These are phyloP conservation scores for Cantharellus cinnabarinus DNA, from an alignment of 768 basidiomycete species.

Conservation along the genomic window DNA sequence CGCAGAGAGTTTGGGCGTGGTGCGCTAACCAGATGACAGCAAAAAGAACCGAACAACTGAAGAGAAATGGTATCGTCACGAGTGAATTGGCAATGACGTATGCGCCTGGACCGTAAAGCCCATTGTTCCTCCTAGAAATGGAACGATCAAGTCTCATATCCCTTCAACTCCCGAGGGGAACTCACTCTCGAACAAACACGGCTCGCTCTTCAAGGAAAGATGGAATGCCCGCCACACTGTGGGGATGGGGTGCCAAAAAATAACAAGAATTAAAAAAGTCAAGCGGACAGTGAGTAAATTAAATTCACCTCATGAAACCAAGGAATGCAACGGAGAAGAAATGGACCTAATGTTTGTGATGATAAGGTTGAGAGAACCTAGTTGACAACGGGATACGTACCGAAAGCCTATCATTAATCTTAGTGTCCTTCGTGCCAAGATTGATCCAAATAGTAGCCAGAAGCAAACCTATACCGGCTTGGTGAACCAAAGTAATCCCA, in stretches of 20 bases:
- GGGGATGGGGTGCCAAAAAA: neutral
- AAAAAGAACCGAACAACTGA: slow-evolving; percentile 28
- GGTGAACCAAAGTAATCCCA: neutral
- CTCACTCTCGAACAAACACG: slow-evolving; percentile 31
- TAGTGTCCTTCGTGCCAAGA: slow-evolving; percentile 11
- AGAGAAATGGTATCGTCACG: slow-evolving; percentile 33
- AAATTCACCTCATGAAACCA: slow-evolving; percentile 10
- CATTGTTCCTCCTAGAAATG: slow-evolving; percentile 22
- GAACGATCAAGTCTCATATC: neutral
- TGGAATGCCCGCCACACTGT: slow-evolving; percentile 34
- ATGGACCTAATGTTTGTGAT: slow-evolving; percentile 30
- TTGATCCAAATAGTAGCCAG: slow-evolving; percentile 31
- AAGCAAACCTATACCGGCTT: slow-evolving; percentile 15
- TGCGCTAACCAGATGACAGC: slow-evolving; percentile 29
- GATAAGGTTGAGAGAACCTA: slow-evolving; percentile 4
- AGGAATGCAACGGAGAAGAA: slow-evolving; percentile 37
- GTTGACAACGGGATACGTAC: slow-evolving; percentile 5
- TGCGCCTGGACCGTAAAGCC: slow-evolving; percentile 32
- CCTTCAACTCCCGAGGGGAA: neutral
- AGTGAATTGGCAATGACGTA: slow-evolving; percentile 36
- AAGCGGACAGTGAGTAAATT: slow-evolving; percentile 8
- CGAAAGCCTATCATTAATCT: slow-evolving; percentile 16
- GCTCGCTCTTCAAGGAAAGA: slow-evolving; percentile 37
- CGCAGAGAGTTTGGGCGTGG: neutral
- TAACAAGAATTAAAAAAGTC: neutral